Evolutionary conservation across 2,329 filamentous ascomycete genomes (phyloP).

Genomic region (Capronia americana): DNA sequence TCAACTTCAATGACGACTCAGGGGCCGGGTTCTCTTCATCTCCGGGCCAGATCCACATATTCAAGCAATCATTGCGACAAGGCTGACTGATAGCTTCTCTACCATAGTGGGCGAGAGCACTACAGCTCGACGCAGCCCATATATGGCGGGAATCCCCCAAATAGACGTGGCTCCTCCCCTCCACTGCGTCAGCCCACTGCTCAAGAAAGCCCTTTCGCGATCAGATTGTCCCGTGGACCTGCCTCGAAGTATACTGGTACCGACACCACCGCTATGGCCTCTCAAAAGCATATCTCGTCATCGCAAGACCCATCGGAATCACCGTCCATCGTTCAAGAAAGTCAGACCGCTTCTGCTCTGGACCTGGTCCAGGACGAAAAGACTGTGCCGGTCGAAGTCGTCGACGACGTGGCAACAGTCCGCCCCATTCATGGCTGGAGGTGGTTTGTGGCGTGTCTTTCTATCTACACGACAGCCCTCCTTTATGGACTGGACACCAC

Average conservation of each 20-base stretch:
- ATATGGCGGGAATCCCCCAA: not conserved
- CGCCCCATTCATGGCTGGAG: constrained; percentile 18
- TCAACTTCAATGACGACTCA: not conserved
- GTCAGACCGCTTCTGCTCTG: not conserved
- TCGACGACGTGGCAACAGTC: not conserved
- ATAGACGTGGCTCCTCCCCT: not conserved
- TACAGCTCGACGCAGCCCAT: not conserved
- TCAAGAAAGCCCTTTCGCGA: not conserved
- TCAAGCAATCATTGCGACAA: not conserved
- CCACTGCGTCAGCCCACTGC: not conserved
- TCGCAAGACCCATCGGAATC: not conserved
- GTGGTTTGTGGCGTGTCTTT: constrained; percentile 12
- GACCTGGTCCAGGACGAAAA: not conserved
- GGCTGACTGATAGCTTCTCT: not conserved
- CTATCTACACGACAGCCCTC: constrained; percentile 19
- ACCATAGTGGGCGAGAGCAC: not conserved
- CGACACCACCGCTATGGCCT: not conserved
- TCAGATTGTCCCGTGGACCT: not conserved
- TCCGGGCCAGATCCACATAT: not conserved
- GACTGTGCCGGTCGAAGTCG: not conserved
- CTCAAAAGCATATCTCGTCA: not conserved
- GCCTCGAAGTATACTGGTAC: not conserved
- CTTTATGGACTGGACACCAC: constrained; percentile 53
- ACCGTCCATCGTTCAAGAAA: not conserved
- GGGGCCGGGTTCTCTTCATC: too few relatives aligned